Evolutionary conservation across 805 yeast genomes (phyloP), one percentile per base, ranked within the genome.

Genomic region (Lipomyces starkeyi): DNA sequence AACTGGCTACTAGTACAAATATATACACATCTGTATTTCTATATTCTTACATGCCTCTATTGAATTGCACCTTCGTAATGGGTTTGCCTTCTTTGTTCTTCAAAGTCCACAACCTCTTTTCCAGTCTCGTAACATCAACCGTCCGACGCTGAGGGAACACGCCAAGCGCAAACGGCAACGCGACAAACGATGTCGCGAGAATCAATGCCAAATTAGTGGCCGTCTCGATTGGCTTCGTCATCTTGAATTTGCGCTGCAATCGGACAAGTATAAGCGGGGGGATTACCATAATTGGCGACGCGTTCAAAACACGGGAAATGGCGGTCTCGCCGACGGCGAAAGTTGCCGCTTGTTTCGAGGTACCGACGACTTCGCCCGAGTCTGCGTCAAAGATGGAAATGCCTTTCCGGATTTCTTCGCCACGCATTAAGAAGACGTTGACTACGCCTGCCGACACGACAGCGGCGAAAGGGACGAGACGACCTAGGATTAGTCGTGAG

Each of bases 271-370:
- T 76, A 74, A 95, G 83, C 2, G 99, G 98, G 1, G 99, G 99
- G 5, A 95, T 78, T 25, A 91, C 99, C 99, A 95, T 95, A 74
- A 95, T 86, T 22, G 99, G 99, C 0, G 99, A 91, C 20, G 98
- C 98, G 75, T 93, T 95, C 73, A 94, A 90, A 58, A 95, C 97
- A 77, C 99, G 84, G 57, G 97, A 91, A 40, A 93, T 87, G 2
- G 98, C 98, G 11, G 99, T 95, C 80, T 95, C 98, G 29, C 97
- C 97, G 58, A 95, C 99, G 0, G 99, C 99, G 69, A 88, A 84
- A 59, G 86, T 76, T 0, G 99, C 99, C 20, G 99, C 99, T 43
- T 83, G 86, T 77, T 90, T 88, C 6, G 98, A 93, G 35, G 81
- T 82, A 7, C 95, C 95, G 13, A 88, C 72, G 13, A 75, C 75